Base-by-base conservation (phyloP, 345 rosid species). In the Noccaea caerulescens region DNA sequence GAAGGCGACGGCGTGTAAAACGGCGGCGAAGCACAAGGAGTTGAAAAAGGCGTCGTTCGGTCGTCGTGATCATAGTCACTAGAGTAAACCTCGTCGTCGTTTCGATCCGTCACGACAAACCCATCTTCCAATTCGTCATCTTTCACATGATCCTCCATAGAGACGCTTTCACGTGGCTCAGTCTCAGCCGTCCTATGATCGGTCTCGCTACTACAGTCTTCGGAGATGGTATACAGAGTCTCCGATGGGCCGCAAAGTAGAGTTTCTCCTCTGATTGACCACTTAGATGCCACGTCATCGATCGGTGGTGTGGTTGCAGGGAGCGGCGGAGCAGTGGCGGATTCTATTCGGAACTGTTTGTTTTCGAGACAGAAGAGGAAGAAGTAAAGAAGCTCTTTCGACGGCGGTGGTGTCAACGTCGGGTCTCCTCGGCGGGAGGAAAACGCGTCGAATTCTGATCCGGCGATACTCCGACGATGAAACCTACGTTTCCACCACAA, bases 1-100 rank as follows among this genome's bases (percentile, higher is more conserved):
- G 98, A 87, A 5, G 85, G 86, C 10, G 88, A 84, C 2, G 96
- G 96, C n/a, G 97, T 89, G 20, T 83, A 83, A 56, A 81, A 89
- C 71, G 93, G 93, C 49, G 97, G 88, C 0, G 78, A 88, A 49
- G 77, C 84, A 66, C 86, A 84, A 0, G 96, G 96, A 12, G 98
- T 89, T 7, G 84, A 81, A 69, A 80, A 89, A 72, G 96, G 91
- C 63, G 97, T 87, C 7, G 41, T 14, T 41, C 14, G 30, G 4
- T 27, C 68, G 8, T 74, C 77, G 44, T 30, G 39, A 49, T 47
- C 6, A 41, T 58, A 66, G 2, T 73, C 67, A 18, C 32, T 58
- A 58, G 23, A 58, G 1, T 47, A 66, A 75, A 63, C 41, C 49
- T 70, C 80, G 6, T 64, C 84, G 10, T 37, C 64, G 44, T 45